Conservation (phyloP, 2,329 filamentous ascomycete genomes). For the Neobulgaria alba region DNA sequence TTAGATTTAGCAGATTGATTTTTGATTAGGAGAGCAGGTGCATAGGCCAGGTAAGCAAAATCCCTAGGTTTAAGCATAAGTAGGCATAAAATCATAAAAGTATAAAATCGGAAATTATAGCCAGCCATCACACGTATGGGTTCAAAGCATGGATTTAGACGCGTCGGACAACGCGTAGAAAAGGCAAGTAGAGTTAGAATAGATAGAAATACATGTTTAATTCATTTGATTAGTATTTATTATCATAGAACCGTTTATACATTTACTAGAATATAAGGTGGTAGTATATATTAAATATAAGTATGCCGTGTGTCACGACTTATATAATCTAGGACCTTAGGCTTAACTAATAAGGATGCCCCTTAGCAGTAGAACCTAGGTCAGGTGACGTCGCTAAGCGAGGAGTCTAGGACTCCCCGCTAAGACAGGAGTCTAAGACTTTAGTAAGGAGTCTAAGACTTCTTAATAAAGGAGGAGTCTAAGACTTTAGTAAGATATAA, state of each 20-base stretch:
- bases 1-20: constrained; percentile 1
- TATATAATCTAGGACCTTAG: too few relatives aligned
- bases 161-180: background rate
- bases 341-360: too few relatives aligned
- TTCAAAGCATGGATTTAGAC: constrained; percentile 3
- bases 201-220: constrained; percentile 2
- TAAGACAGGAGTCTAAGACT: too few relatives aligned
- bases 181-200: background rate
- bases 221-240: constrained; percentile 2
- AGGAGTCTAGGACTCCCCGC: too few relatives aligned
- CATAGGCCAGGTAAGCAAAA: constrained; percentile 5
- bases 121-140: constrained; percentile 1
- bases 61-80: background rate
- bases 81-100: constrained; percentile 4
- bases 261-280: constrained; percentile 2
- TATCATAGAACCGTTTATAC: constrained; percentile 2
- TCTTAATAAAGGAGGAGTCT: too few relatives aligned
- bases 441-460: too few relatives aligned
- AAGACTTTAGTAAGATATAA: too few relatives aligned
- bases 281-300: constrained; percentile 4
- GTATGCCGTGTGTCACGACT: constrained; percentile 5
- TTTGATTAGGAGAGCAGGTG: constrained; percentile 6
- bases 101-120: constrained; percentile 8
- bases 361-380: too few relatives aligned
- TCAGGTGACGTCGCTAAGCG: too few relatives aligned